Conservation (phyloP, 2,329 filamentous ascomycete species). For the Cadophora luteo-olivacea region DNA sequence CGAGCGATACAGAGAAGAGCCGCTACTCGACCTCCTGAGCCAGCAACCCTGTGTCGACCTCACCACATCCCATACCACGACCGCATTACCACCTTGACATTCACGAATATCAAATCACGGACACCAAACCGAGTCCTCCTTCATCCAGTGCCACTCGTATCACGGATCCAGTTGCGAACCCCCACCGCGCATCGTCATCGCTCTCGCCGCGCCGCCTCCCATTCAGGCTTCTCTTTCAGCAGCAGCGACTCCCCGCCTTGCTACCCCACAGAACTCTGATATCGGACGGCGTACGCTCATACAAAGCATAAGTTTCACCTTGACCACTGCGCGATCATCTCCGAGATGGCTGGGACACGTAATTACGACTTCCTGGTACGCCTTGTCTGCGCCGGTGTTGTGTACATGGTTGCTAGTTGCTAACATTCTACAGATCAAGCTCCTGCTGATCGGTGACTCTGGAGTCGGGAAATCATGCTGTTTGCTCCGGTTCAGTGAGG, state of each 20-base stretch:
- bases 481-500: slow-evolving; percentile 96
- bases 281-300: slow-evolving; percentile 18
- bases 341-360: slow-evolving; percentile 88
- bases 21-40: slow-evolving; percentile 20
- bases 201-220: slow-evolving; percentile 19
- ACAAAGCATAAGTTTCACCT: slow-evolving; percentile 11
- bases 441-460: slow-evolving; percentile 99
- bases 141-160: not conserved
- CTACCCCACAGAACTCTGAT: slow-evolving; percentile 26
- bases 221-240: slow-evolving; percentile 24
- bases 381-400: slow-evolving; percentile 19
- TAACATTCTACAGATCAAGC: slow-evolving; percentile 70
- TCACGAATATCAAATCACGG: not conserved
- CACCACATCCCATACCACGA: slow-evolving; percentile 6
- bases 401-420: slow-evolving; percentile 20
- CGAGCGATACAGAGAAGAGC: slow-evolving; percentile 23
- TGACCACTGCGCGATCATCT: slow-evolving; percentile 31
- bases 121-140: not conserved
- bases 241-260: slow-evolving; percentile 21
- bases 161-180: slow-evolving; percentile 1
- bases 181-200: slow-evolving; percentile 24
- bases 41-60: slow-evolving; percentile 14
- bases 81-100: not conserved
- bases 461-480: slow-evolving; percentile 99
- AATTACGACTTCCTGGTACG: slow-evolving; percentile 98